phyloP scores from a whole-genome alignment of 2,329 filamentous ascomycete genomes.

The Penicillium sp. region DNA sequence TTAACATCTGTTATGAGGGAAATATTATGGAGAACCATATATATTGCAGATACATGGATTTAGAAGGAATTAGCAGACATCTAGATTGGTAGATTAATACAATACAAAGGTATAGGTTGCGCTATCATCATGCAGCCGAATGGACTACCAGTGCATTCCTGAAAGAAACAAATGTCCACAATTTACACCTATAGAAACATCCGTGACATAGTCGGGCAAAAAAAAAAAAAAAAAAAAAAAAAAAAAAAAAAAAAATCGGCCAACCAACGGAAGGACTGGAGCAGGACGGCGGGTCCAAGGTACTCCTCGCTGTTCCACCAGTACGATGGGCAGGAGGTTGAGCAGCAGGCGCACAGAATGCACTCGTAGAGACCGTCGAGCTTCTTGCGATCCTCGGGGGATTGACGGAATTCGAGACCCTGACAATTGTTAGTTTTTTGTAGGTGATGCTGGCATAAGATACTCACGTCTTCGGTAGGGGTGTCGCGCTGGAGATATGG shows the following conservation, averaged over 20 bases:
- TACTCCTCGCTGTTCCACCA: slow-evolving; percentile 99
- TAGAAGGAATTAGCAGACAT: neutral
- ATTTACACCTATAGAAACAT: slow-evolving; percentile 31
- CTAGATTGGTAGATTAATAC: slow-evolving; percentile 2
- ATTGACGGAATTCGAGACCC: slow-evolving; percentile 91
- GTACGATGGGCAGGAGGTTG: slow-evolving; percentile 98
- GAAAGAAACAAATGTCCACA: slow-evolving; percentile 24
- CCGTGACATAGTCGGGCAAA: slow-evolving; percentile 12
- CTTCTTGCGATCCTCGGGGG: slow-evolving; percentile 88
- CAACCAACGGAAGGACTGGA: slow-evolving; percentile 98
- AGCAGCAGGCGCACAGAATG: slow-evolving; percentile 99
- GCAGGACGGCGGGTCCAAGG: slow-evolving; percentile 90
- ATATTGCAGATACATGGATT: neutral
- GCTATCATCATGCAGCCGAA: slow-evolving; percentile 14
- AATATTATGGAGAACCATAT: no score
- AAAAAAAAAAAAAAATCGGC: slow-evolving; percentile 68
- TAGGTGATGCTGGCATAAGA: slow-evolving; percentile 16
- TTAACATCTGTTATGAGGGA: neutral
- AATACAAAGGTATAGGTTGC: slow-evolving; percentile 4
- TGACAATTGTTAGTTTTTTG: slow-evolving; percentile 36
- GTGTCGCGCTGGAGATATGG: slow-evolving; percentile 93
- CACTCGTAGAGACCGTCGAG: slow-evolving; percentile 98
- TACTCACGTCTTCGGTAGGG: slow-evolving; percentile 73
- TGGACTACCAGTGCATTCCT: slow-evolving; percentile 25
- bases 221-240: slow-evolving; percentile 13